Evolutionary conservation across 495 filamentous ascomycete genomes (phyloP), one percentile per base, ranked within the genome.

Genomic region (Hyaloscypha bicolor): DNA sequence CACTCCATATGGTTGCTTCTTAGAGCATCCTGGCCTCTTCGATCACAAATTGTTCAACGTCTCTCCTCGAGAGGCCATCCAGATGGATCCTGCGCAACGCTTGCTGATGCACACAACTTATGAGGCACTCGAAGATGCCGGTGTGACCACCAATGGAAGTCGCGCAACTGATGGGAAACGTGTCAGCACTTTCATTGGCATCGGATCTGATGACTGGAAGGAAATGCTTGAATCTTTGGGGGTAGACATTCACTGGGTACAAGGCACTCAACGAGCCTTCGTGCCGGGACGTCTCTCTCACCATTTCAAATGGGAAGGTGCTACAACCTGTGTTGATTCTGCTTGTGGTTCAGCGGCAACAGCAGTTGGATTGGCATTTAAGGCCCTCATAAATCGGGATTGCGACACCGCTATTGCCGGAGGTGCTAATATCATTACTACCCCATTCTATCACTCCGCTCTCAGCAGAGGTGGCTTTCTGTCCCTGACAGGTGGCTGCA

Each of bases 41-140:
- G 94, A 97, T 64, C 87, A 91, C 35, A 83, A 88, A 0, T 96
- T 97, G 79, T 97, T 97, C 87, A 96, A 93, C 78, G 96, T 97
- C 88, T 97, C 94, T 19, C 93, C 93, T 2, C 90, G 93, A 67
- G 94, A 97, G 79, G 94, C 94, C 6, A 82, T 86, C 55, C 91
- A 96, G 69, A 93, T 92, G 0, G 94, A 97, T 75, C 94, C 94
- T 1, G 93, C 93, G 79, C 93, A 96, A 75, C 85, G 94, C 51
- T 82, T 97, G 72, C 91, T 90, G 0, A 77, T 97, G 39, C 86
- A 89, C 5, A 96, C 91, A 19, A 92, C 92, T 1, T 97, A 96
- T 68, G 93, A 97, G 72, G 94, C 94, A 0, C 83, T 97, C 3
- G 94, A 97, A 75, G 92, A 91, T 87, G 90, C 92, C 31, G 94